These are phyloP conservation scores for Nitzschia inconspicua DNA, from an alignment of 108 stramenopile genomes.

Conservation along the genomic window DNA sequence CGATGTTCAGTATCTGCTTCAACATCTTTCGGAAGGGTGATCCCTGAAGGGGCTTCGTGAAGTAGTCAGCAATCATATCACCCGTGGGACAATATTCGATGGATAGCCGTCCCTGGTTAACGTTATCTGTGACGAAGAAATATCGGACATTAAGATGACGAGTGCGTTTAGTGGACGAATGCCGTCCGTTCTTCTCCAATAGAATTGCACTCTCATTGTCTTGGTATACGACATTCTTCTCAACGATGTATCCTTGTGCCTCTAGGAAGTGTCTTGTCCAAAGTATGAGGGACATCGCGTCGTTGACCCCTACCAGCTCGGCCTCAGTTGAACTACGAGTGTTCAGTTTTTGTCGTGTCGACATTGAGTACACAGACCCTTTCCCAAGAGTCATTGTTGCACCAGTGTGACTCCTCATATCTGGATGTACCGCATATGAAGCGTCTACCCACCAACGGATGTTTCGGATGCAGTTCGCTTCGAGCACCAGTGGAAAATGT, in stretches of 20 bases:
- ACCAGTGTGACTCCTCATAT: constrained; percentile 25
- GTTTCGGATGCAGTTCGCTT: background rate
- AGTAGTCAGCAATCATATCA: too few species aligned
- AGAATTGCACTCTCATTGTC: constrained; percentile 48
- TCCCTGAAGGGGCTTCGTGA: constrained; percentile 35
- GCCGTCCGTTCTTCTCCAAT: constrained; percentile 36
- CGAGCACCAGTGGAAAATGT: constrained; percentile 18
- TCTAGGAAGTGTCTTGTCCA: constrained; percentile 42
- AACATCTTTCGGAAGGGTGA: background rate
- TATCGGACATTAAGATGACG: constrained; percentile 32
- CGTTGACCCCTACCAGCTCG: constrained; percentile 26
- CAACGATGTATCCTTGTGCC: constrained; percentile 36
- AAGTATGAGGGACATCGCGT: constrained; percentile 29
- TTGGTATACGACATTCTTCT: constrained; percentile 28
- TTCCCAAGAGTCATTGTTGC: constrained; percentile 6
- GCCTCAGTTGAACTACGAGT: constrained; percentile 36
- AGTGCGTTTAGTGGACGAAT: constrained; percentile 16
- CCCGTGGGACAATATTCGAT: constrained; percentile 42
- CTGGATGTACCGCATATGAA: constrained; percentile 15
- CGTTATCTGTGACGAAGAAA: constrained; percentile 38
- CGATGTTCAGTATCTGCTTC: background rate
- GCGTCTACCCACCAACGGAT: constrained; percentile 28
- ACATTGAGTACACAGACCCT: background rate
- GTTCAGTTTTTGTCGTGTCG: constrained; percentile 17
- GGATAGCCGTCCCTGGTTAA: constrained; percentile 7